These are phyloP conservation scores for Proliferodiscus dingleyae DNA, from an alignment of 2,329 filamentous ascomycete species.

Conservation along the genomic window DNA sequence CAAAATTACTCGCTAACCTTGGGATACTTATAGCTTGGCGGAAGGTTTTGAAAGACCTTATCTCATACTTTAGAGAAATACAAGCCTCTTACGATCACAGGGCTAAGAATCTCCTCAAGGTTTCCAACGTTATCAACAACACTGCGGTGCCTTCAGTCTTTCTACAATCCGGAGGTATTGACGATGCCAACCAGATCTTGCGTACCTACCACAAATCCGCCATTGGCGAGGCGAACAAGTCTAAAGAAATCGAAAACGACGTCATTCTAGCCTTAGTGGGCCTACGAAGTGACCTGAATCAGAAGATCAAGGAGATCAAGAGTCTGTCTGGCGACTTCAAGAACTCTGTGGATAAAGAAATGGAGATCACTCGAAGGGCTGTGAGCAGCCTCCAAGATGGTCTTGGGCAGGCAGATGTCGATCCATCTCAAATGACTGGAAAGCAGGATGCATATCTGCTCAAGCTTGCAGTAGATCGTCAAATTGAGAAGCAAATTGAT, in stretches of 20 bases:
- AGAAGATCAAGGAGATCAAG: slow-evolving; percentile 99
- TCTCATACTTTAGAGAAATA: slow-evolving; percentile 89
- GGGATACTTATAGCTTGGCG: slow-evolving; percentile 66
- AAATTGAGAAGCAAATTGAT: slow-evolving; percentile 87
- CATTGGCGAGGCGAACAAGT: slow-evolving; percentile 78
- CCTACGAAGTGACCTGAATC: slow-evolving; percentile 78
- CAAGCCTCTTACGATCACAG: slow-evolving; percentile 83
- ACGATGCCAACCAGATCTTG: slow-evolving; percentile 78
- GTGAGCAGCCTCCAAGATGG: slow-evolving; percentile 79
- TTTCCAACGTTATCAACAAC: slow-evolving; percentile 80
- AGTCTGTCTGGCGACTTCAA: slow-evolving; percentile 91
- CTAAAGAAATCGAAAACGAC: slow-evolving; percentile 83
- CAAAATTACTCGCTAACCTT: slow-evolving; percentile 7
- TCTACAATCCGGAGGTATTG: slow-evolving; percentile 74
- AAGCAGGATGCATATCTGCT: slow-evolving; percentile 92
- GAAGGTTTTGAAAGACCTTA: slow-evolving; percentile 90
- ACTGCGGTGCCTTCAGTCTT: slow-evolving; percentile 71
- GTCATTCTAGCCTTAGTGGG: slow-evolving; percentile 84
- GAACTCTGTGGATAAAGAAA: slow-evolving; percentile 92
- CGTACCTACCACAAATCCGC: slow-evolving; percentile 78
- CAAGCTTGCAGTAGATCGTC: slow-evolving; percentile 77
- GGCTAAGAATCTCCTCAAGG: slow-evolving; percentile 75
- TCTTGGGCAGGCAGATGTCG: slow-evolving; percentile 72
- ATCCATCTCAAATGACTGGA: slow-evolving; percentile 68
- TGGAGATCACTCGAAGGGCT: slow-evolving; percentile 74